phyloP scores from a whole-genome alignment of 2,329 filamentous ascomycete species.

The Emergomyces orientalis region DNA sequence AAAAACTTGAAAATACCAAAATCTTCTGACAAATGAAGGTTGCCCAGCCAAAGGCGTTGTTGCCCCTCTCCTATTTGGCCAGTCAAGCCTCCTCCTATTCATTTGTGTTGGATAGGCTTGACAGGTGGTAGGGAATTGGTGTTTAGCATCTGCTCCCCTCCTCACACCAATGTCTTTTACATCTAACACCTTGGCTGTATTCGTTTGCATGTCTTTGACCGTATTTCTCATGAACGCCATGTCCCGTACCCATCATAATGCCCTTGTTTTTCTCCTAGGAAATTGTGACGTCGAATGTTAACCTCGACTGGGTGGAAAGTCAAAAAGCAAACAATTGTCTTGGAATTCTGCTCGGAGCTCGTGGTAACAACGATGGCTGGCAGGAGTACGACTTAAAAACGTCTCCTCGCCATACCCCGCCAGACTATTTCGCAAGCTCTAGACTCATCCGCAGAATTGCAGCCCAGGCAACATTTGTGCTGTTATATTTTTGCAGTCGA shows the following conservation, averaged over 20 bases:
- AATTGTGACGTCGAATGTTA: neutral
- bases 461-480: neutral
- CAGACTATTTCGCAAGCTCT: neutral
- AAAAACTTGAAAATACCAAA: neutral
- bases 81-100: neutral
- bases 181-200: neutral
- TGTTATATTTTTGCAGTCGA: neutral
- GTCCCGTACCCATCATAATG: neutral
- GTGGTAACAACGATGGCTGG: neutral
- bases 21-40: too few relatives aligned
- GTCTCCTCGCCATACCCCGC: neutral
- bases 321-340: neutral
- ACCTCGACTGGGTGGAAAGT: neutral
- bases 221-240: neutral
- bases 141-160: neutral
- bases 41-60: neutral
- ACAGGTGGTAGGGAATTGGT: neutral
- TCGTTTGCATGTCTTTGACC: neutral
- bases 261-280: neutral
- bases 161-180: neutral
- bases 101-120: neutral
- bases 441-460: neutral
- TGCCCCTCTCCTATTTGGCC: neutral
- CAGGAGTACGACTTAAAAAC: neutral
- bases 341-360: neutral